A percentile compares a stretch with the other conserved stretches of the same genome.
Evolutionary conservation across 2,329 filamentous ascomycete species (phyloP).

Genomic region (Cercospora sp.): DNA sequence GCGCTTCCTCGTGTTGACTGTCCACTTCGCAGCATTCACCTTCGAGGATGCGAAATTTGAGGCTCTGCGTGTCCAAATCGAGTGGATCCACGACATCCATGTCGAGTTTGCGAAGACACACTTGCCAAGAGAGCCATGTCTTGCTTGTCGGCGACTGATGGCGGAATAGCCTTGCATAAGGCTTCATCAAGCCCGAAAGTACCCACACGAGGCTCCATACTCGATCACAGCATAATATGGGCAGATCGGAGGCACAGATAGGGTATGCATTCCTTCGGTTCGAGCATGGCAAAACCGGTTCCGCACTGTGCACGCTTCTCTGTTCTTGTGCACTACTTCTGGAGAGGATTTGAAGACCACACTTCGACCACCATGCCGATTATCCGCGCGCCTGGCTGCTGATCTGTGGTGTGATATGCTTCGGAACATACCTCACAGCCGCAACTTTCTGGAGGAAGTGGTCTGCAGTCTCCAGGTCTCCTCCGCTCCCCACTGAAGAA

Average conservation of each 20-base stretch:
- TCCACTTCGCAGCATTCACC: background rate
- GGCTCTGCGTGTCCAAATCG: background rate
- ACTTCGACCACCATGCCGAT: background rate
- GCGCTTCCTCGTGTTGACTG: background rate
- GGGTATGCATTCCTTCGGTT: background rate
- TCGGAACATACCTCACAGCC: background rate
- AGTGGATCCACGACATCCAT: conserved; percentile 4
- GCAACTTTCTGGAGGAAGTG: background rate
- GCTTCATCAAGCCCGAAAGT: background rate
- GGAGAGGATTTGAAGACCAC: background rate
- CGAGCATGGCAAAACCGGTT: background rate
- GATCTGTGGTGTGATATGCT: background rate
- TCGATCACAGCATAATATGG: background rate
- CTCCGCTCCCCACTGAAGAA: background rate
- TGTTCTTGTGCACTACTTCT: background rate
- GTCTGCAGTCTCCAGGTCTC: background rate
- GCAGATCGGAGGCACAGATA: background rate
- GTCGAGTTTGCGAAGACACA: conserved; percentile 9
- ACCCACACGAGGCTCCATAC: background rate
- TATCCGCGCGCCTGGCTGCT: background rate
- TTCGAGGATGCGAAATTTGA: background rate
- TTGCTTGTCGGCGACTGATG: background rate
- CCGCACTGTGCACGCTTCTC: background rate
- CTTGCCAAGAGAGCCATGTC: background rate
- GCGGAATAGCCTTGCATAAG: conserved; percentile 3